Conservation (phyloP, 2,329 filamentous ascomycete species). For the Monosporascus sp. region DNA sequence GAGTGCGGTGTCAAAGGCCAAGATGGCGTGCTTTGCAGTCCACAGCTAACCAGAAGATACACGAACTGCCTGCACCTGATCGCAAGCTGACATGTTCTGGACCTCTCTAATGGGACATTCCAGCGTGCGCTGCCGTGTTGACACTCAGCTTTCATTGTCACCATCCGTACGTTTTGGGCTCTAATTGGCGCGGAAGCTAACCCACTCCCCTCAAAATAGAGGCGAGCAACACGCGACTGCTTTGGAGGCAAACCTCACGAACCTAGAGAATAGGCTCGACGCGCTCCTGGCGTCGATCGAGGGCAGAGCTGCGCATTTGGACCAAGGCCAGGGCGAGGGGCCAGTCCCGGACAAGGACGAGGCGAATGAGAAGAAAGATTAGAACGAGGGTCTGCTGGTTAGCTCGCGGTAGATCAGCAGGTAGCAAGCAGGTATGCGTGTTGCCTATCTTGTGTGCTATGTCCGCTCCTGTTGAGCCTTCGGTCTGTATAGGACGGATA, state of each 20-base stretch:
- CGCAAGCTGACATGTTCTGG: neutral
- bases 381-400: neutral
- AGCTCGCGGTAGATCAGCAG: neutral
- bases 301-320: neutral
- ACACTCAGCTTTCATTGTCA: neutral
- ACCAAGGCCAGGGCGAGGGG: neutral
- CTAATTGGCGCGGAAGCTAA: constrained; percentile 7
- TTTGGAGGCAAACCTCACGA: constrained; percentile 25
- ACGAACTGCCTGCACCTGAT: neutral
- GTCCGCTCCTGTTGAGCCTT: neutral
- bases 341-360: neutral
- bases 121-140: neutral
- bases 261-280: constrained; percentile 26
- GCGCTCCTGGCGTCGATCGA: constrained; percentile 26
- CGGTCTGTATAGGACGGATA: neutral
- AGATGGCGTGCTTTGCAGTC: neutral
- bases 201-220: constrained; percentile 11
- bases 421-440: neutral
- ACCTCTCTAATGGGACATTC: neutral
- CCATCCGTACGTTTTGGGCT: neutral
- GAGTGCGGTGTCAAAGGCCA: neutral
- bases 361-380: neutral
- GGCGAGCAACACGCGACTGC: constrained; percentile 27
- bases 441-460: too few relatives aligned
- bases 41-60: neutral